phyloP scores from a whole-genome alignment of 768 basidiomycete species.

The Suillus subluteus region DNA sequence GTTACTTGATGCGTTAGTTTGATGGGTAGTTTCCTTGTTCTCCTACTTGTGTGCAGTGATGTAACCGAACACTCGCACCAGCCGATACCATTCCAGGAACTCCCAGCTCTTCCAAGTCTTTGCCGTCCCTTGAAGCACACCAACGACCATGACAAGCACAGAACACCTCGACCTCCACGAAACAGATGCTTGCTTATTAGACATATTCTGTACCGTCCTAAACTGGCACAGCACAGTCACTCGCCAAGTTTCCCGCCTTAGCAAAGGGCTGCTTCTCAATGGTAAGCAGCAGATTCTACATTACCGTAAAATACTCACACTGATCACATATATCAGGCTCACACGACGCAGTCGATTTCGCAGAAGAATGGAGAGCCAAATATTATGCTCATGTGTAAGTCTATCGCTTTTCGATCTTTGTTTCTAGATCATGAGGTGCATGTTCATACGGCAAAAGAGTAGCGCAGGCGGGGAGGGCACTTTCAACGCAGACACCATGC shows the following conservation, averaged over 20 bases:
- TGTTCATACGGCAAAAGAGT: too few species aligned
- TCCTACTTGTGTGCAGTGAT: too few species aligned
- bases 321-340: slow-evolving; percentile 18
- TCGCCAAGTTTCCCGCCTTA: slow-evolving; percentile 21
- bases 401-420: too few species aligned
- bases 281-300: slow-evolving; percentile 10
- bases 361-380: slow-evolving; percentile 57
- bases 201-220: slow-evolving; percentile 55
- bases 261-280: slow-evolving; percentile 21
- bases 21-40: too few species aligned
- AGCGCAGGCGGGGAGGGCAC: too few species aligned
- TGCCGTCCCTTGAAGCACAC: too few species aligned
- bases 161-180: slow-evolving; percentile 16
- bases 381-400: slow-evolving; percentile 33
- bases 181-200: slow-evolving; percentile 49
- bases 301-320: neutral
- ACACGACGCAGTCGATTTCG: slow-evolving; percentile 41
- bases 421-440: too few species aligned
- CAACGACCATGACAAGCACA: too few species aligned
- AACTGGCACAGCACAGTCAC: slow-evolving; percentile 40
- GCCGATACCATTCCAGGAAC: too few species aligned
- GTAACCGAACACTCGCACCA: too few species aligned
- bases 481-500: slow-evolving; percentile 54
- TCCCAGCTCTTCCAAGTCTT: too few species aligned
- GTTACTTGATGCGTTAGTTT: too few species aligned